Evolutionary conservation across 139 green algal genomes (phyloP).

Genomic region (Chlorella vulgaris): DNA sequence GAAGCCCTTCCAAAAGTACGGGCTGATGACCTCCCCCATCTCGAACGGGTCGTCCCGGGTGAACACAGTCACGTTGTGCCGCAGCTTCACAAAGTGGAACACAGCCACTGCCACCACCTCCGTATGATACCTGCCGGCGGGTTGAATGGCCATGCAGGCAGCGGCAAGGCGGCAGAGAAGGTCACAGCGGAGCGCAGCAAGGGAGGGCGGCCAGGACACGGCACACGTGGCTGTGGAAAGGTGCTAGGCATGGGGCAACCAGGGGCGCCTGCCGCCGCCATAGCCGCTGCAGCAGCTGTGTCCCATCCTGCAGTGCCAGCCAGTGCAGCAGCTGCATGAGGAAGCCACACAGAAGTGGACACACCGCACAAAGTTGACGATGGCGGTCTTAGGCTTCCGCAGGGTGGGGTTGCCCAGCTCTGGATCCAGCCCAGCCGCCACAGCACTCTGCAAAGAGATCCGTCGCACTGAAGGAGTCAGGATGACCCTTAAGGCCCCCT

Average conservation of each 20-base stretch:
- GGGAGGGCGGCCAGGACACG: neutral
- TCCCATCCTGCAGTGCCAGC: neutral
- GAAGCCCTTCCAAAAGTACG: slow-evolving; percentile 33
- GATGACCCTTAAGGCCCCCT: neutral
- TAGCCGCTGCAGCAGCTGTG: neutral
- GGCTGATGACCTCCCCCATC: slow-evolving; percentile 33
- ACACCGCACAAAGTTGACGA: slow-evolving; percentile 44
- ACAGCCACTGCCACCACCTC: slow-evolving; percentile 31
- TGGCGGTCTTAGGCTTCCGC: slow-evolving; percentile 36
- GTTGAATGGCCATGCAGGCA: neutral
- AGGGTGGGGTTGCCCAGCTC: slow-evolving; percentile 30
- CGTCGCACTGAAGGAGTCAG: neutral
- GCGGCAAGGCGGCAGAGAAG: neutral
- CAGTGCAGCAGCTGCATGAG: neutral
- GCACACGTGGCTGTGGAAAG: neutral
- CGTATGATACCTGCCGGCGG: slow-evolving; percentile 16
- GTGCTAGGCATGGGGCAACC: neutral
- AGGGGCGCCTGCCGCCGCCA: neutral
- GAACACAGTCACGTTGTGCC: slow-evolving; percentile 45
- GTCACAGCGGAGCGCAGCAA: neutral
- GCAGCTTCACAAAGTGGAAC: slow-evolving; percentile 46
- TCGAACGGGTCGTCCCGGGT: slow-evolving; percentile 17
- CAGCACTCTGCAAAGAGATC: slow-evolving; percentile 4
- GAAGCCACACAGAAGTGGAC: neutral
- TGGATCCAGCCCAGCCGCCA: slow-evolving; percentile 7